Evolutionary conservation across 228 moss, liverwort and hornwort genomes (phyloP).

Genomic region (Sphagnum fallax): DNA sequence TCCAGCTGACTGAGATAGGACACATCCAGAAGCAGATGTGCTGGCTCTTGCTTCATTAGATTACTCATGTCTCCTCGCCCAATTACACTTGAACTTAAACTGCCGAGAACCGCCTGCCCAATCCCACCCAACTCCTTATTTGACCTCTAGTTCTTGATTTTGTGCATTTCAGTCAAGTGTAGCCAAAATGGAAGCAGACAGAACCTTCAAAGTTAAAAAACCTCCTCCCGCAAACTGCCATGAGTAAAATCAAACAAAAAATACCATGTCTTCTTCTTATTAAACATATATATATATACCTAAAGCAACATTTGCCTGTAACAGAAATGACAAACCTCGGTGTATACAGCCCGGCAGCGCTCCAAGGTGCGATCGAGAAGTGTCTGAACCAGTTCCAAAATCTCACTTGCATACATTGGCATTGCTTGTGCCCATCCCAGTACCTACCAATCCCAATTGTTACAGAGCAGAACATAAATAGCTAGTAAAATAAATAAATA

Average conservation of each 20-base stretch:
- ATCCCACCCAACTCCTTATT: neutral
- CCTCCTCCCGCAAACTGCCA: no score
- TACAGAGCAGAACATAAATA: neutral
- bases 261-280: no score
- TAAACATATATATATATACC: no score
- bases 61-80: constrained; percentile 56
- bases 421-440: constrained; percentile 96
- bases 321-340: constrained; percentile 34
- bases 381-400: constrained; percentile 86
- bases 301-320: no score
- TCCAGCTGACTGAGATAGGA: constrained; percentile 67
- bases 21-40: constrained; percentile 73
- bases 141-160: neutral
- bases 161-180: no score
- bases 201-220: no score
- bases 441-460: constrained; percentile 37
- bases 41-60: constrained; percentile 89
- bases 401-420: constrained; percentile 94
- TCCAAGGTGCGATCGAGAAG: constrained; percentile 89
- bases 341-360: constrained; percentile 84
- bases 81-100: constrained; percentile 77
- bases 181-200: no score
- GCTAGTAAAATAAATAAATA: no score
- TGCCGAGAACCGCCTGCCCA: constrained; percentile 72
- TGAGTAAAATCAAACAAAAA: no score